These are phyloP conservation scores for Rhodotorula kratochvilovae DNA, from an alignment of 768 basidiomycete species.

Conservation along the genomic window DNA sequence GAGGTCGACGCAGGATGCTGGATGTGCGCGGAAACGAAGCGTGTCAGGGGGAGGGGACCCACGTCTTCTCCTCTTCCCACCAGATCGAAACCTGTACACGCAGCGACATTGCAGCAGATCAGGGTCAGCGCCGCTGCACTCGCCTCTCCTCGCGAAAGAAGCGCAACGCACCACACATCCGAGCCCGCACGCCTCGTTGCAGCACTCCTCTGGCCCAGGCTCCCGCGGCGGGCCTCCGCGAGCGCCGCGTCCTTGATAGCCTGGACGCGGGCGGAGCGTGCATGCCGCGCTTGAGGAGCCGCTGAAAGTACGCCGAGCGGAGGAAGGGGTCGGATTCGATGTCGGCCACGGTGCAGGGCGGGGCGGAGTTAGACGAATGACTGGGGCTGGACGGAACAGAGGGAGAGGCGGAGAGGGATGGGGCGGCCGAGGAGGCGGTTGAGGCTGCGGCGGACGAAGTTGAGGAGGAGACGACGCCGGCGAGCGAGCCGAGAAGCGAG, in stretches of 20 bases:
- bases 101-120: too few species aligned
- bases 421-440: background rate
- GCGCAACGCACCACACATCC: conserved; percentile 21
- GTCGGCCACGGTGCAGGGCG: background rate
- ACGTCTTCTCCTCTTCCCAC: conserved; percentile 35
- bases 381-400: background rate
- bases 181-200: conserved; percentile 14
- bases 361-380: background rate
- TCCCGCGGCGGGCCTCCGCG: conserved; percentile 18
- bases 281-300: background rate
- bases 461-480: background rate
- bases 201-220: conserved; percentile 20
- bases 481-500: background rate
- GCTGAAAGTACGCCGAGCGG: conserved; percentile 14
- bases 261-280: conserved; percentile 2
- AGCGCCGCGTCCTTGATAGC: conserved; percentile 12
- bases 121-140: background rate
- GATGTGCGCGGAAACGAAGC: background rate
- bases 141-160: background rate
- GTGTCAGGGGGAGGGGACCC: background rate
- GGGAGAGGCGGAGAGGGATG: background rate
- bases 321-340: background rate
- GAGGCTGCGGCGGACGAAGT: background rate
- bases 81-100: background rate
- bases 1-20: too few species aligned